Percentiles rank a stretch among this genome's conserved stretches.
These are phyloP conservation scores for Anacardium occidentale DNA, from an alignment of 345 rosid genomes.

Conservation along the genomic window DNA sequence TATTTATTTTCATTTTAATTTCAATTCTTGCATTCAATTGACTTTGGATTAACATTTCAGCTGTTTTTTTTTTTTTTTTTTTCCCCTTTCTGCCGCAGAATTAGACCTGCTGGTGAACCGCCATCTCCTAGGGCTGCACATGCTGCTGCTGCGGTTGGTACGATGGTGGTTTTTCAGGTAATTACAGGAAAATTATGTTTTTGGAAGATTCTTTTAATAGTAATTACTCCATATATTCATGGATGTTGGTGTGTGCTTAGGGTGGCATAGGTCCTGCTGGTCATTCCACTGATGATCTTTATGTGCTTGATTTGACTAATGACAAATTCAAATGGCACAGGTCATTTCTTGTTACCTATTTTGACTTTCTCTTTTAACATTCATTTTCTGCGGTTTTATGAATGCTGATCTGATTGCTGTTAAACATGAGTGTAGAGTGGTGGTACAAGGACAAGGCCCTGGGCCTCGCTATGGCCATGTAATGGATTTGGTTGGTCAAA, in stretches of 20 bases:
- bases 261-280: conserved; percentile 99
- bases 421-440: conserved; percentile 58
- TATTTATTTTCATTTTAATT: not conserved
- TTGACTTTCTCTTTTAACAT: not conserved
- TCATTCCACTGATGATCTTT: conserved; percentile 96
- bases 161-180: conserved; percentile 99
- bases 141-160: conserved; percentile 93
- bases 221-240: not conserved
- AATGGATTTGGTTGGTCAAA: conserved; percentile 93
- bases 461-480: conserved; percentile 99
- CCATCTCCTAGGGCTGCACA: conserved; percentile 99
- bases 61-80: not conserved
- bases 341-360: conserved; percentile 31
- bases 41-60: not conserved
- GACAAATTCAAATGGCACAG: conserved; percentile 99
- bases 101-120: conserved; percentile 89
- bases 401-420: conserved; percentile 20
- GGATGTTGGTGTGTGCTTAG: conserved; percentile 39
- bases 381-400: not conserved
- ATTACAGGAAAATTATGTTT: conserved; percentile 1
- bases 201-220: conserved; percentile 1
- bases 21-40: conserved; percentile 10
- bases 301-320: conserved; percentile 90
- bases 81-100: conserved; percentile 64
- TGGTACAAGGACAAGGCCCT: conserved; percentile 98